Conservation (phyloP, 805 yeast genomes). For the Myxozyma monticola region DNA sequence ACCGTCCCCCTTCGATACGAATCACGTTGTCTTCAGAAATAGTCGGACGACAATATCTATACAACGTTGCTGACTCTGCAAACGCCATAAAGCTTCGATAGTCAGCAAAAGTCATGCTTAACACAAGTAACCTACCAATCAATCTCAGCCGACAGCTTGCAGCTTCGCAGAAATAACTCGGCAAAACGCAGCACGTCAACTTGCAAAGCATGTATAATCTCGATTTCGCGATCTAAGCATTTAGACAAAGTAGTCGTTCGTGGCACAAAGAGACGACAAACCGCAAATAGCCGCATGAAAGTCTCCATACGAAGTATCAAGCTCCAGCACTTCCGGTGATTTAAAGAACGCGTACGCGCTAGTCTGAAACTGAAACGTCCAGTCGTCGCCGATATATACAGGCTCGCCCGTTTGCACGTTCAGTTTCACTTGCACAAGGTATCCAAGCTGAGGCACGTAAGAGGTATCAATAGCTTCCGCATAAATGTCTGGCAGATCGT, state of each 20-base stretch:
- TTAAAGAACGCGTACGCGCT: slow-evolving; percentile 43
- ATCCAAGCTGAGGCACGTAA: slow-evolving; percentile 51
- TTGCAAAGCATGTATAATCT: slow-evolving; percentile 42
- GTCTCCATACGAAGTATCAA: slow-evolving; percentile 48
- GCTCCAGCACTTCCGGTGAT: slow-evolving; percentile 35
- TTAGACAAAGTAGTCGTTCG: neutral
- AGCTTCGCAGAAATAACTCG: slow-evolving; percentile 27
- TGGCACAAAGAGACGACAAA: too few relatives aligned
- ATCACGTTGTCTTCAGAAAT: slow-evolving; percentile 36
- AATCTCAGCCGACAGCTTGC: slow-evolving; percentile 39
- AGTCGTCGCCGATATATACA: slow-evolving; percentile 23
- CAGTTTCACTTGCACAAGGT: slow-evolving; percentile 39
- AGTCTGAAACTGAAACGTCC: slow-evolving; percentile 46
- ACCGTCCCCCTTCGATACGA: slow-evolving; percentile 43
- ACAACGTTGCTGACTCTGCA: slow-evolving; percentile 37
- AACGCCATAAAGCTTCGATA: slow-evolving; percentile 37
- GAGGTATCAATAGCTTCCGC: slow-evolving; percentile 38
- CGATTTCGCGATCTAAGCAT: slow-evolving; percentile 44
- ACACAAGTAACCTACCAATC: slow-evolving; percentile 36
- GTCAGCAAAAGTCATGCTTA: neutral
- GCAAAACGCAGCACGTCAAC: slow-evolving; percentile 28
- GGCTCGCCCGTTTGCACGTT: slow-evolving; percentile 5
- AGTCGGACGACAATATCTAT: slow-evolving; percentile 41
- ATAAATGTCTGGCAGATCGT: slow-evolving; percentile 2
- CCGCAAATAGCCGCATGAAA: slow-evolving; percentile 42